Conservation (phyloP, 495 filamentous ascomycete genomes). For the Podospora fimiseda region DNA sequence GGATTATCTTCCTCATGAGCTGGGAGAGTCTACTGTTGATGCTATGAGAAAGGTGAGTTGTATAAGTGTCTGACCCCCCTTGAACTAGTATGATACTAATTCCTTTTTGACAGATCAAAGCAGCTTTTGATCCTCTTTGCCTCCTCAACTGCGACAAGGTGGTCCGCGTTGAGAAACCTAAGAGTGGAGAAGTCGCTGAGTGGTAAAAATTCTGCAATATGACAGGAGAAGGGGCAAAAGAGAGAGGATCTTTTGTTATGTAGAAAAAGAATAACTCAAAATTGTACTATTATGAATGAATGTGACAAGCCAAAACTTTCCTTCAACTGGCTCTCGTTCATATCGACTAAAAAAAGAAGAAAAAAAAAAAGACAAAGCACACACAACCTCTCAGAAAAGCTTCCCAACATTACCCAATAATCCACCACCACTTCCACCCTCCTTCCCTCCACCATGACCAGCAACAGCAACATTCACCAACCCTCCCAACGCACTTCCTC, state of each 20-base stretch:
- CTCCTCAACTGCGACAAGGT: constrained; percentile 80
- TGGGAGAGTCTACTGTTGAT: constrained; percentile 67
- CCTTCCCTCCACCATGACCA: not conserved
- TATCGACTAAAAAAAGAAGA: no score
- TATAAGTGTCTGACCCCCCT: not conserved
- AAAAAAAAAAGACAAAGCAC: no score
- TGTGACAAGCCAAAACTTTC: no score
- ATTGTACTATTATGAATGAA: not conserved
- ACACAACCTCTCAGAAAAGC: no score
- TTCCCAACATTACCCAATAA: not conserved
- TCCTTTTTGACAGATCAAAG: constrained; percentile 52
- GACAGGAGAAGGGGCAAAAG: no score
- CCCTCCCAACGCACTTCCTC: not conserved
- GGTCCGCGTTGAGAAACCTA: constrained; percentile 54
- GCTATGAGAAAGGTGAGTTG: constrained; percentile 64
- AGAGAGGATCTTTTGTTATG: no score
- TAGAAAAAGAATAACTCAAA: not conserved
- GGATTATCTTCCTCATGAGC: constrained; percentile 69
- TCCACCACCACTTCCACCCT: not conserved
- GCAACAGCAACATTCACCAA: not conserved
- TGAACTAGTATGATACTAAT: constrained; percentile 10
- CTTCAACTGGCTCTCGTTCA: no score
- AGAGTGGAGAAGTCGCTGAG: constrained; percentile 43
- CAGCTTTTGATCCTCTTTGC: constrained; percentile 69
- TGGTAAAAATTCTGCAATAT: constrained; percentile 30